A percentile compares a stretch with the other conserved stretches of the same genome.
Conservation (phyloP, 768 basidiomycete species). For the Serendipita sp. region DNA sequence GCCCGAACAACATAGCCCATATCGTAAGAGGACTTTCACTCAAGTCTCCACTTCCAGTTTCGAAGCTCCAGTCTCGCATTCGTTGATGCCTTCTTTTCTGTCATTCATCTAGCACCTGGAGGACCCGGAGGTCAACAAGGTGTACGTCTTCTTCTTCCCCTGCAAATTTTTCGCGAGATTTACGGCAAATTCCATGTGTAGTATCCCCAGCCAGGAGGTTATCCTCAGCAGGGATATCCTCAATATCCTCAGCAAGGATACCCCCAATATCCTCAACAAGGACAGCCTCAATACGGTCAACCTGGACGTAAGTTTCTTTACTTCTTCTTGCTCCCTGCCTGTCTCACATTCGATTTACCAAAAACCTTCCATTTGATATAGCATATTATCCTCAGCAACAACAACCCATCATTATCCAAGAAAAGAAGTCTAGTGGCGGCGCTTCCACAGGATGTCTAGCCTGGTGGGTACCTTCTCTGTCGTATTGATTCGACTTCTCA, state of each 20-base stretch:
- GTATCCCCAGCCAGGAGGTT: neutral
- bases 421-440: slow-evolving; percentile 29
- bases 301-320: slow-evolving; percentile 68
- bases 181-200: neutral
- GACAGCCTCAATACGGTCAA: slow-evolving; percentile 30
- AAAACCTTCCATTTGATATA: neutral
- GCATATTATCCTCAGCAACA: neutral
- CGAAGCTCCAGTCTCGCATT: neutral
- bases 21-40: neutral
- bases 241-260: neutral
- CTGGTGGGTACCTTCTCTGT: slow-evolving; percentile 12
- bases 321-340: slow-evolving; percentile 30
- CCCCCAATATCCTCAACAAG: slow-evolving; percentile 17
- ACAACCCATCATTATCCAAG: slow-evolving; percentile 18
- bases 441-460: slow-evolving; percentile 52
- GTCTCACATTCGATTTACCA: neutral
- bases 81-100: neutral
- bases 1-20: neutral
- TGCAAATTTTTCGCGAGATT: neutral
- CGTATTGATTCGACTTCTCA: neutral
- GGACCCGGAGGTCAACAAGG: slow-evolving; percentile 1
- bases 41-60: neutral
- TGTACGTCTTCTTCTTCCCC: neutral
- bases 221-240: neutral
- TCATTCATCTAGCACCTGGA: neutral